Base-by-base conservation (phyloP, 257 asterid genomes). In the Primulina huaijiensis region DNA sequence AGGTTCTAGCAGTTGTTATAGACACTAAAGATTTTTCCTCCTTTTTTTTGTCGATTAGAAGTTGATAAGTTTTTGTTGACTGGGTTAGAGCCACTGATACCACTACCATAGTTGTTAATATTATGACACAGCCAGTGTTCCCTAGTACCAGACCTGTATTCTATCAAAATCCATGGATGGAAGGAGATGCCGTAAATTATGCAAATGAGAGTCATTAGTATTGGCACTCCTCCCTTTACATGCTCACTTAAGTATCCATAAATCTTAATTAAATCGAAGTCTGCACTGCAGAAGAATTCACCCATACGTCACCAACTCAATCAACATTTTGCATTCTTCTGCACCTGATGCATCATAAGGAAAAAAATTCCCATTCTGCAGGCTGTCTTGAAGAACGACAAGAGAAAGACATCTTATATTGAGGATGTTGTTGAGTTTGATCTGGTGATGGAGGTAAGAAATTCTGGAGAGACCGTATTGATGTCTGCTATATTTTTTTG, bases 401-500 rank as follows among this genome's bases (percentile, higher is more conserved):
- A 85, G 75, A 76, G 64, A 65, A 82, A 82, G 77, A 79, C 68
- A 62, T 76, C 94, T 65, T 70, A 78, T 71, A 74, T 84, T 66
- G 75, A 78, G 66, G 82, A 79, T 79, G 97, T 94, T 72, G 96
- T 90, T 68, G 97, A 94, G 80, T 94, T 94, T 85, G 92, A 90
- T 82, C 86, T 94, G 75, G 96, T 89, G 56, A 94, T 90, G 99
- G 96, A 91, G 95, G 99, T 93, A 82, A 67, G 50, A 53, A 60
- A 21, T 69, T 76, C 55, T 72, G 67, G 61, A 37, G 61, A 37
- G 71, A 60, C 56, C 62, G 34, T 60, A 73, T 50, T 74, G 56
- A 46, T 71, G 65, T 14, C 19, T 46, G 7, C 55, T 12, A 14
- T 46, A 14, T 12, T 46, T 46, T 12, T 40, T 40, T 17, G 7